These are phyloP conservation scores for Aspergillaceae sp. DNA, from an alignment of 2,329 filamentous ascomycete species.

Conservation along the genomic window DNA sequence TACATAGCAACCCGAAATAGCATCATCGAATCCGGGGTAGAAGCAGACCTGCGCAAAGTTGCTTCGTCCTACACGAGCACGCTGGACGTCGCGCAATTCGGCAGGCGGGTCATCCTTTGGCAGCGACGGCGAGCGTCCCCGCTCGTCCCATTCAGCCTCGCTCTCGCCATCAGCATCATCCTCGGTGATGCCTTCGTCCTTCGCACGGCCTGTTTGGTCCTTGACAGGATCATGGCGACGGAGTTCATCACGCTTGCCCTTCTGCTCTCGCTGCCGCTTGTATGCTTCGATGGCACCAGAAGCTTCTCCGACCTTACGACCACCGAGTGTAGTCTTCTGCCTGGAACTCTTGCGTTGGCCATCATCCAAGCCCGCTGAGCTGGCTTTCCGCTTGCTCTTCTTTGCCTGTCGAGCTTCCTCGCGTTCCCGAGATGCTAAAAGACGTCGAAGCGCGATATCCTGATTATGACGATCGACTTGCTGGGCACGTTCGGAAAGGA, in stretches of 20 bases:
- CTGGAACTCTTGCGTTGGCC: constrained; percentile 64
- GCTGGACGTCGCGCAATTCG: constrained; percentile 72
- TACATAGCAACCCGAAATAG: constrained; percentile 74
- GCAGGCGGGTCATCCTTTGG: constrained; percentile 60
- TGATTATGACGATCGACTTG: constrained; percentile 75
- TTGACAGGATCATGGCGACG: constrained; percentile 35
- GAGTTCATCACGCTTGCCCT: constrained; percentile 41
- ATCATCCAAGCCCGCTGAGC: constrained; percentile 69
- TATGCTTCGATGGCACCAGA: constrained; percentile 66
- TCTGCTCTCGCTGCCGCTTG: constrained; percentile 53
- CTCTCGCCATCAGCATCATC: constrained; percentile 62
- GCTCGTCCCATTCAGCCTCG: constrained; percentile 68
- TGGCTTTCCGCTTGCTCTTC: constrained; percentile 64
- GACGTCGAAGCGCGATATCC: constrained; percentile 69
- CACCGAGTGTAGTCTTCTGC: constrained; percentile 58
- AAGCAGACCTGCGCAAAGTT: constrained; percentile 90
- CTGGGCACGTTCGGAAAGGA: constrained; percentile 77
- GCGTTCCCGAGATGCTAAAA: constrained; percentile 61
- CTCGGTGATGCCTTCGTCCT: constrained; percentile 54
- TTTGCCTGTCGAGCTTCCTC: constrained; percentile 46
- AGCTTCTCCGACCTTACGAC: constrained; percentile 59
- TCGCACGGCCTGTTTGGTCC: constrained; percentile 50
- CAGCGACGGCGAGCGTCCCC: constrained; percentile 41
- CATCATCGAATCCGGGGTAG: constrained; percentile 77
- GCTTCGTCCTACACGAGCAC: constrained; percentile 71